phyloP scores from a whole-genome alignment of 2,329 filamentous ascomycete genomes.

The Cladosporium phlei region DNA sequence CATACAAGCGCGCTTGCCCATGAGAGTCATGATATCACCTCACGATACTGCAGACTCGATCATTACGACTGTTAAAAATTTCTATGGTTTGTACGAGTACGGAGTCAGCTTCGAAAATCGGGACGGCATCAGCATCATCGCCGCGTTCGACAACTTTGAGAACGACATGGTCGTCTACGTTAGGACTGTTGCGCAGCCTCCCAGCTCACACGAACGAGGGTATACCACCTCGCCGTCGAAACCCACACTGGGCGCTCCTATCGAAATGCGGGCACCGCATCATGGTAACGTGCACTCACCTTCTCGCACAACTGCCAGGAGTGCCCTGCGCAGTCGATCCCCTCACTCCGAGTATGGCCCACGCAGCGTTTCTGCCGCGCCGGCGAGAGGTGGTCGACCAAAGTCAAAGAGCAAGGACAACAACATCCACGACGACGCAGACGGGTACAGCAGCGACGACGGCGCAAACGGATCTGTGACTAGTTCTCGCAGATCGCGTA shows the following conservation, averaged over 20 bases:
- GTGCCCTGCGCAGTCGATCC: constrained; percentile 75
- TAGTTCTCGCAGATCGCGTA: constrained; percentile 68
- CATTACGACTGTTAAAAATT: constrained; percentile 97
- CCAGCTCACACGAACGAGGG: constrained; percentile 19
- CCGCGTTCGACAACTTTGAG: constrained; percentile 90
- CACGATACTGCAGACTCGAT: constrained; percentile 98
- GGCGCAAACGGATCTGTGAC: constrained; percentile 68
- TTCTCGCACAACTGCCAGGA: constrained; percentile 64
- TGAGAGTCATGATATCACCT: constrained; percentile 85
- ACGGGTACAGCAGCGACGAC: constrained; percentile 83
- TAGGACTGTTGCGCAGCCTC: constrained; percentile 41
- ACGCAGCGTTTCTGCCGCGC: constrained; percentile 75
- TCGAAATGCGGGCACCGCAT: constrained; percentile 59
- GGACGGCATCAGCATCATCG: constrained; percentile 83
- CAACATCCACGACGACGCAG: constrained; percentile 58
- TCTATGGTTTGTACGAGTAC: constrained; percentile 87
- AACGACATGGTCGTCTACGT: constrained; percentile 93
- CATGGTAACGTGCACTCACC: constrained; percentile 57
- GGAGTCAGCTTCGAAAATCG: constrained; percentile 95
- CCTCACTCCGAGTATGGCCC: constrained; percentile 63
- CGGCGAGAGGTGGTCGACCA: constrained; percentile 48
- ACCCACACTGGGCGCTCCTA: constrained; percentile 58
- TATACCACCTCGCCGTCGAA: constrained; percentile 43
- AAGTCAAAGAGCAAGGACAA: constrained; percentile 38
- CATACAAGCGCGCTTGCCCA: constrained; percentile 63